Evolutionary conservation across 2,329 filamentous ascomycete genomes (phyloP).

Genomic region (Fusarium mundagurra): DNA sequence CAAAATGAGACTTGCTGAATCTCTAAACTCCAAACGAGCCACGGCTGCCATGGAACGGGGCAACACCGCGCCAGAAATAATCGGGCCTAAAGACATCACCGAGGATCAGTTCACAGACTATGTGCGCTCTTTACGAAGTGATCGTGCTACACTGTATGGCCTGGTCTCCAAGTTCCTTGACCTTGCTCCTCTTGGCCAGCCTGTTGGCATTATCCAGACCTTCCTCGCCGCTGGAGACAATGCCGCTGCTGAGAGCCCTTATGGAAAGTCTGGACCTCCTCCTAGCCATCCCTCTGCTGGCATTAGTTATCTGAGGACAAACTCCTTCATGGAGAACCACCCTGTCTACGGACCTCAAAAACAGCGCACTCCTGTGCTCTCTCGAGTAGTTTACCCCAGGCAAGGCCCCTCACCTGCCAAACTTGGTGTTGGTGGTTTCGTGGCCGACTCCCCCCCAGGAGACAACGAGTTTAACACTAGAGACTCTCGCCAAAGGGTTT

Average conservation of each 20-base stretch:
- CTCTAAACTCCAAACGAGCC: slow-evolving; percentile 53
- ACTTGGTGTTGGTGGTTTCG: slow-evolving; percentile 66
- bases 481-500: slow-evolving; percentile 21
- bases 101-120: slow-evolving; percentile 63
- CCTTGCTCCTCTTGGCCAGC: slow-evolving; percentile 61
- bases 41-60: slow-evolving; percentile 53
- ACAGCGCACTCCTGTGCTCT: slow-evolving; percentile 58
- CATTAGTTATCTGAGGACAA: slow-evolving; percentile 68
- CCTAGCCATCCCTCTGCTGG: slow-evolving; percentile 70
- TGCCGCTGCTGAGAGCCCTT: slow-evolving; percentile 52
- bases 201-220: slow-evolving; percentile 42
- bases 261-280: slow-evolving; percentile 65
- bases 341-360: slow-evolving; percentile 69
- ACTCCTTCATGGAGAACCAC: slow-evolving; percentile 66
- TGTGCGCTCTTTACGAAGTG: slow-evolving; percentile 62
- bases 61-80: slow-evolving; percentile 41
- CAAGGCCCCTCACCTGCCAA: slow-evolving; percentile 49
- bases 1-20: slow-evolving; percentile 57
- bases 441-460: slow-evolving; percentile 54
- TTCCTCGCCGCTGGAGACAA: slow-evolving; percentile 39
- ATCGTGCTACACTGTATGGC: slow-evolving; percentile 61
- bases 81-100: slow-evolving; percentile 53
- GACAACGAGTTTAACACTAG: slow-evolving; percentile 55
- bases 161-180: slow-evolving; percentile 70
- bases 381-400: slow-evolving; percentile 61